Evolutionary conservation across 2,329 filamentous ascomycete genomes (phyloP), one percentile per base, ranked within the genome.

Genomic region (Microdochium nivale): DNA sequence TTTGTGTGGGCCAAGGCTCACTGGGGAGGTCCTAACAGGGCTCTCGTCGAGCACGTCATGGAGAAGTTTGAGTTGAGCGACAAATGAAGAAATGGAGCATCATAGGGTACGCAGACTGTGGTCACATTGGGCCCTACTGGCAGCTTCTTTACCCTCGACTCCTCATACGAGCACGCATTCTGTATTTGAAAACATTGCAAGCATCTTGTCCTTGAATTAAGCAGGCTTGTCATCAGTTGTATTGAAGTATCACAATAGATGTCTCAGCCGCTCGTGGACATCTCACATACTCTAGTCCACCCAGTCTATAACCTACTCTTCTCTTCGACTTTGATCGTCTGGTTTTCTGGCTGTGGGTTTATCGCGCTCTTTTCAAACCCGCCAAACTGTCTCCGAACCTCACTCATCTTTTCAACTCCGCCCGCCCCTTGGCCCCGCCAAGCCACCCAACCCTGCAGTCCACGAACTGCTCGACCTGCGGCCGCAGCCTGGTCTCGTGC

Each of bases 401-500:
- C n/a, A 8, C 23, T 9, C 23, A 47, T 47, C 46, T 21, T 21
- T 9, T 24, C 25, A 16, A 8, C 46, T 19, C 24, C 25, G 13
- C 14, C 46, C 23, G n/a, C 24, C 46, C 25, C 46, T 21, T 30
- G 24, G 46, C 25, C 1, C 58, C 63, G 16, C 48, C 30, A 44
- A 78, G 60, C 80, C 80, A 84, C 11, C 48, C 58, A 2, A 78
- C 77, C 2, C 80, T 66, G 54, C 76, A 68, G 62, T 79, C 73
- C 1, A 65, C 65, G 61, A 75, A 85, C 47, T 72, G 67, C 67
- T 84, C 82, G 0, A 72, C 54, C 53, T 60, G 62, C 0, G 82
- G 81, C 59, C 67, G 77, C 55, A 86, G 62, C 59, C 73, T 77
- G 0, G 74, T 79, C 66, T 84, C 79, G 32, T 76, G 72, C 49